These are phyloP conservation scores for Phytopythium ostracodes DNA, from an alignment of 352 stramenopile genomes.

Conservation along the genomic window DNA sequence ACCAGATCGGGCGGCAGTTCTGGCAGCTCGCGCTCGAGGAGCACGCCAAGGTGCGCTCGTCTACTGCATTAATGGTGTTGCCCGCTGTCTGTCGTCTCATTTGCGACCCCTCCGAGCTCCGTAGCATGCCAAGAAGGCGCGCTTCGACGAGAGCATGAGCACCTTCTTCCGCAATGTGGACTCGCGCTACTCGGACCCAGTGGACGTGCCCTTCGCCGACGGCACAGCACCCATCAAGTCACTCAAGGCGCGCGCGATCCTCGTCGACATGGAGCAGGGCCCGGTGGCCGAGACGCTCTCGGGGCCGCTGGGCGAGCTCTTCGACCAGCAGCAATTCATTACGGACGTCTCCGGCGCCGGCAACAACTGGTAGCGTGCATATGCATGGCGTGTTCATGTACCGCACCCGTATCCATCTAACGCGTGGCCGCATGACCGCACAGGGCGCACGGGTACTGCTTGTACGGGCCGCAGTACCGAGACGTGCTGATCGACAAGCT, in stretches of 20 bases:
- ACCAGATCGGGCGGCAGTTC: conserved; percentile 92
- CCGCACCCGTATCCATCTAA: background rate
- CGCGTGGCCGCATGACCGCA: background rate
- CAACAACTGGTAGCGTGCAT: conserved; percentile 83
- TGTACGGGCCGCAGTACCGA: conserved; percentile 87
- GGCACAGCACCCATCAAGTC: conserved; percentile 36
- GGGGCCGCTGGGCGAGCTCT: conserved; percentile 83
- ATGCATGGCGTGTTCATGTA: background rate
- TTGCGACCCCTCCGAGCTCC: background rate
- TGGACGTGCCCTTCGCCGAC: conserved; percentile 44
- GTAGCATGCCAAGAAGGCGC: conserved; percentile 38
- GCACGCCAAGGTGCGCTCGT: conserved; percentile 69
- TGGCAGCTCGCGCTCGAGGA: conserved; percentile 89
- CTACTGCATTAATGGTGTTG: too few relatives aligned
- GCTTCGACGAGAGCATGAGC: conserved; percentile 91
- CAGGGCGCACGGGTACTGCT: conserved; percentile 84
- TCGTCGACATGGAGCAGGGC: conserved; percentile 93
- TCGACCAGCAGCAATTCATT: conserved; percentile 85
- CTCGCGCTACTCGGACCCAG: conserved; percentile 41
- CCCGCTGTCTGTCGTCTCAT: background rate
- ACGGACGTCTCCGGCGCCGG: conserved; percentile 87
- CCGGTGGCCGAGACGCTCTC: conserved; percentile 80
- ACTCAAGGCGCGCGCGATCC: conserved; percentile 82
- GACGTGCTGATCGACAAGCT: conserved; percentile 79
- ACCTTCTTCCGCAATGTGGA: conserved; percentile 92